These are phyloP conservation scores for Tricholomella constricta DNA, from an alignment of 768 basidiomycete species.

Conservation along the genomic window DNA sequence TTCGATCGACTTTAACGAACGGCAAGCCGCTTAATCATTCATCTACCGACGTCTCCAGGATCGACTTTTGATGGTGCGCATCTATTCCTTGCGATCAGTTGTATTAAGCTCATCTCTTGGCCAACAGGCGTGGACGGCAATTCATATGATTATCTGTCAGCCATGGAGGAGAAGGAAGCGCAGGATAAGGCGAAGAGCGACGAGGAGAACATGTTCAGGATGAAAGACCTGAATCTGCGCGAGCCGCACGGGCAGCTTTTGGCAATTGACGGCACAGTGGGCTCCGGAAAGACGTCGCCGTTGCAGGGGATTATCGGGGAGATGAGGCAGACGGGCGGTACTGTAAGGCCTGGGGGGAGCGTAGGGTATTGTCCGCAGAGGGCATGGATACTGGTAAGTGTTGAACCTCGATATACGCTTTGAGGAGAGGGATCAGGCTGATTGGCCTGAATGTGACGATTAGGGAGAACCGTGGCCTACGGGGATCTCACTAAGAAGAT, in stretches of 20 bases:
- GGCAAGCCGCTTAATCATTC: constrained; percentile 94
- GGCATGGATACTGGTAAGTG: constrained; percentile 82
- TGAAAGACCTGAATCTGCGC: constrained; percentile 62
- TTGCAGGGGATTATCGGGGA: constrained; percentile 80
- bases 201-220: constrained; percentile 56
- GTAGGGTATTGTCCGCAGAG: constrained; percentile 85
- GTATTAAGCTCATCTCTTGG: background rate
- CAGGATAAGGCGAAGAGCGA: constrained; percentile 31
- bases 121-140: constrained; percentile 62
- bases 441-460: constrained; percentile 92
- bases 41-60: constrained; percentile 86
- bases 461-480: constrained; percentile 85
- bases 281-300: constrained; percentile 68
- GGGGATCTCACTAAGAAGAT: constrained; percentile 95
- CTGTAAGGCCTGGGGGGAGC: constrained; percentile 70
- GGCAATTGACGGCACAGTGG: constrained; percentile 85
- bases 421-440: constrained; percentile 26
- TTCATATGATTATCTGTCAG: constrained; percentile 75
- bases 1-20: constrained; percentile 79
- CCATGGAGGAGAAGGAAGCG: constrained; percentile 29
- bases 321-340: constrained; percentile 73
- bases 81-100: background rate
- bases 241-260: constrained; percentile 79
- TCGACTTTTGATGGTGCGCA: constrained; percentile 80
- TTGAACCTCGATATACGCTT: background rate